Evolutionary conservation across 2,329 filamentous ascomycete species (phyloP), one percentile per base, ranked within the genome.

Genomic region (Calonectria pseudoreteaudii): DNA sequence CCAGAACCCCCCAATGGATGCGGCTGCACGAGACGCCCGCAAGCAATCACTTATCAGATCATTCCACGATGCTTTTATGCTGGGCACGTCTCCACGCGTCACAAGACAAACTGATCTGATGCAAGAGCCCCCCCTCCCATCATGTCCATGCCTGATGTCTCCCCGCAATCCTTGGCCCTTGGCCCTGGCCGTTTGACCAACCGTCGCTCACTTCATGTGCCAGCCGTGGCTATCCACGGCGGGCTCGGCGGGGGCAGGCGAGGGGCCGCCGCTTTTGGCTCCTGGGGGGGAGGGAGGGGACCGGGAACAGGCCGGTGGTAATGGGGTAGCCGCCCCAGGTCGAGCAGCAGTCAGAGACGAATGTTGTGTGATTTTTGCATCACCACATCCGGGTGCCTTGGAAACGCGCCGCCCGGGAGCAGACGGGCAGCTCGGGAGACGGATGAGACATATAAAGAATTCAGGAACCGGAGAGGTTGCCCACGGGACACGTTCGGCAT

Each of bases 241-340:
- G 34, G 34, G 44, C 44, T 58, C 44, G 47, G 64, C 41, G 69
- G 70, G 70, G 70, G 50, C 62, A 23, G 47, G 64, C 52, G 36
- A 53, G 44, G 53, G 70, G 53, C 53, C 62, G 70, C 70, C 70
- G 70, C 70, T 72, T 72, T 72, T 72, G 70, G 7, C 28, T 20
- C 30, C 13, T 36, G 34, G 44, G 36, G 36, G 49, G 38, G 65
- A 66, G 66, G 36, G 30, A 36, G 50, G 70, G 71, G 66, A 73
- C 71, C 71, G 71, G 71, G 71, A 73, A 69, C 60, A 73, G 71
- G 28, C 71, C 71, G 71, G 70, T 34, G 56, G 38, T 72, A 66
- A 56, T 41, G 65, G 30, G 28, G 41, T 26, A 10, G 23, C 16
- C 16, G 34, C 47, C 34, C 47, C 34, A 31, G 30, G 31, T 23